Evolutionary conservation across 1,284 basidiomycete species (phyloP).

Genomic region (Mycocalia duriaeana): DNA sequence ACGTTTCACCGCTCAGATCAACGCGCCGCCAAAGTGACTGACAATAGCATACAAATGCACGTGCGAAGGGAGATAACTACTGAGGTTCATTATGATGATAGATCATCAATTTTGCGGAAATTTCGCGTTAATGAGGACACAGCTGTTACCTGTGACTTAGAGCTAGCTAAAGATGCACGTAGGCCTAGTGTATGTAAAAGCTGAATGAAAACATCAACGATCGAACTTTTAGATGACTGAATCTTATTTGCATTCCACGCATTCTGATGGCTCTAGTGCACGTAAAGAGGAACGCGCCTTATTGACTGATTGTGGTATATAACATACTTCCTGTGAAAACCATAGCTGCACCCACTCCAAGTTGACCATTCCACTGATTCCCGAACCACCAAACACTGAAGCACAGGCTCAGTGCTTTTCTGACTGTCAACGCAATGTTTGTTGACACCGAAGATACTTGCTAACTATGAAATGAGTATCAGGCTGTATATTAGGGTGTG

Average conservation of each 20-base stretch:
- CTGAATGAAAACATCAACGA: background rate
- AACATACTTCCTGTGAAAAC: conserved; percentile 63
- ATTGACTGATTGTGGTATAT: conserved; percentile 28
- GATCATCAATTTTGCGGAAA: background rate
- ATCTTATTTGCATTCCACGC: background rate
- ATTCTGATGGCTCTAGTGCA: background rate
- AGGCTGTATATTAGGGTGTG: conserved; percentile 2
- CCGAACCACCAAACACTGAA: conserved; percentile 76
- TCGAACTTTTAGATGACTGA: background rate
- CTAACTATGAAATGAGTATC: conserved; percentile 29
- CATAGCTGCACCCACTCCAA: conserved; percentile 59
- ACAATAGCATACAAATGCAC: conserved; percentile 3
- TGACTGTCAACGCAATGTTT: conserved; percentile 64
- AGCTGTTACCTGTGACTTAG: background rate
- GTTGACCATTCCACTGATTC: conserved; percentile 56
- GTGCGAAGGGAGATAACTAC: conserved; percentile 5
- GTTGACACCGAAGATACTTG: conserved; percentile 70
- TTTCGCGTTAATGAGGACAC: background rate
- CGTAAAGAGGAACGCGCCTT: background rate
- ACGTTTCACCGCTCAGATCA: too few species aligned
- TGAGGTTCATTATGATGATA: conserved; percentile 2
- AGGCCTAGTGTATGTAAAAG: background rate
- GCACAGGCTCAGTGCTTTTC: conserved; percentile 68
- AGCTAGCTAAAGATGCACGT: background rate
- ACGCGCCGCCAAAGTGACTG: too few species aligned